Base-by-base conservation (phyloP, 345 rosid genomes). In the Eucalyptus caleyi region DNA sequence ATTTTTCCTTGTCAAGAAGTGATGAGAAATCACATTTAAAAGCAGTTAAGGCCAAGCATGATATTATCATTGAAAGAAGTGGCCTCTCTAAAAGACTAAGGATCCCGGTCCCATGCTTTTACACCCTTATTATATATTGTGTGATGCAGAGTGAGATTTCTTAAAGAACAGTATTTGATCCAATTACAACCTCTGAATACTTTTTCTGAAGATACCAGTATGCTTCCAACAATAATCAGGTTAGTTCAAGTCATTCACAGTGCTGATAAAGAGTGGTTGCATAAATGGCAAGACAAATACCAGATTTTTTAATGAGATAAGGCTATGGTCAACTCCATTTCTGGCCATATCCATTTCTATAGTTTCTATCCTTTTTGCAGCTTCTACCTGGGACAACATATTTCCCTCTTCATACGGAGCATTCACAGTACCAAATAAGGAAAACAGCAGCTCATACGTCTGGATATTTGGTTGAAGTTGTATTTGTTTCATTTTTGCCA, bases 391-490 rank as follows among this genome's bases (percentile, higher is more conserved):
- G 34, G 99, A 96, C 87, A 91, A 90, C 91, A 92, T 90, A 91
- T 91, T 88, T 86, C 96, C 96, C 45, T 91, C 91, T 93, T 96
- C 97, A 85, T 97, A 95, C 7, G 98, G 99, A 90, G 94, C 94
- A 92, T 95, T 95, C 87, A 94, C 95, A 72, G 91, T 93, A 90
- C 96, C 97, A 92, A 97, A 95, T 87, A 97, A 90, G 86, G 95
- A 95, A 95, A 97, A 95, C 89, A 97, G 91, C 86, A 92, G 93
- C 89, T 94, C 95, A 87, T 95, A 98, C 2, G 99, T 98, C 91
- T 87, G 88, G 90, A 92, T 91, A 92, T 97, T 93, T 16, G 96
- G 96, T 86, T 91, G 93, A 89, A 95, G 40, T n/a, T 93, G 91
- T 86, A 91, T 86, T 91, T 93, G 90, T 92, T 93, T 95, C 98